These are phyloP conservation scores for Fraxinus pennsylvanica DNA, from an alignment of 257 asterid species.

Conservation along the genomic window DNA sequence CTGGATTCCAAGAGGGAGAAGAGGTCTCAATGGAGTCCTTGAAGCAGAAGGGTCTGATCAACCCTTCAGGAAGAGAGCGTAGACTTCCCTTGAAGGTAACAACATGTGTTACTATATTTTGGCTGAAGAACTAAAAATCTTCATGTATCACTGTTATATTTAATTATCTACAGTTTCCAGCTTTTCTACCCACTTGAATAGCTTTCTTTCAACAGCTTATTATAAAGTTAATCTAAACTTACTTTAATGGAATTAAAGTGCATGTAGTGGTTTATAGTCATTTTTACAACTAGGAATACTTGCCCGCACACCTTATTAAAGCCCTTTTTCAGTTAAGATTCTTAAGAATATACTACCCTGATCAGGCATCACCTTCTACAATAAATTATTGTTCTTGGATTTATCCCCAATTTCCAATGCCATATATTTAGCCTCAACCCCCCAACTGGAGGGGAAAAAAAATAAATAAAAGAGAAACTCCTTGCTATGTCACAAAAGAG, in stretches of 20 bases:
- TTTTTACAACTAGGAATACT: background rate
- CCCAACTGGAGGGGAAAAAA: background rate
- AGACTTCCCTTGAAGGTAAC: conserved; percentile 88
- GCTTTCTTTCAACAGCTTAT: background rate
- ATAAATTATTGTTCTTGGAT: background rate
- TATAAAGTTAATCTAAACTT: background rate
- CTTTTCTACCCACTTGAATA: background rate
- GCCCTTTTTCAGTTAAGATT: background rate
- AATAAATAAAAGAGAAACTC: background rate
- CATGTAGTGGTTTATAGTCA: background rate
- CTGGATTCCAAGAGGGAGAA: conserved; percentile 89
- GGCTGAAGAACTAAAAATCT: background rate
- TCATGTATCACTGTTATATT: background rate
- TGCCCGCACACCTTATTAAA: background rate
- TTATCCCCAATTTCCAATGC: background rate
- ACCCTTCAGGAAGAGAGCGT: conserved; percentile 96
- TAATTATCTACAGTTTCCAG: background rate
- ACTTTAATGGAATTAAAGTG: background rate
- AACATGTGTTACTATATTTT: background rate
- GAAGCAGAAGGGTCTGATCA: conserved; percentile 79
- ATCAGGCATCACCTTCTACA: background rate
- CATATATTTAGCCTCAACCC: background rate
- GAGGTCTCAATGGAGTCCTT: conserved; percentile 90
- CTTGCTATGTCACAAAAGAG: background rate
- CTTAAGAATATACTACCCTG: background rate